phyloP scores from a whole-genome alignment of 139 green algal species.

The Chlorella sorokiniana region DNA sequence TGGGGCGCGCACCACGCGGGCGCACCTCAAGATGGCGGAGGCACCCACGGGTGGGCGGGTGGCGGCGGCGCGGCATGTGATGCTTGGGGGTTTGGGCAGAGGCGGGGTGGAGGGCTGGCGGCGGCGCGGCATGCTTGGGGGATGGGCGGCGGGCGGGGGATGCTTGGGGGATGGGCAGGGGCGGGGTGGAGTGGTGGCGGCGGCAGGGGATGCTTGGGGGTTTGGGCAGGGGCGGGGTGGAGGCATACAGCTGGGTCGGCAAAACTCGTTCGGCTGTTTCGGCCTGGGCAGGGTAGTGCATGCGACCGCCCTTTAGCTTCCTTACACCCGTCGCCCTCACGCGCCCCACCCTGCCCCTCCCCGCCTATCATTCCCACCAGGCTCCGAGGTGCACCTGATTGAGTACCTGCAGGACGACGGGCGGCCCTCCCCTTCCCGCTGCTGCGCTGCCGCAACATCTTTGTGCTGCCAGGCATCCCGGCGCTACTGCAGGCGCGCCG shows the following conservation, averaged over 20 bases:
- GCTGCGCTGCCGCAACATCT: conserved; percentile 78
- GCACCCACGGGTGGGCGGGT: conserved; percentile 41
- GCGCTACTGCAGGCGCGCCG: conserved; percentile 58
- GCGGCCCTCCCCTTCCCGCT: conserved; percentile 73
- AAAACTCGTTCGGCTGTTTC: no score
- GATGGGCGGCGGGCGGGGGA: no score
- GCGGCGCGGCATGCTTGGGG: no score
- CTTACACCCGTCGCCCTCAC: no score
- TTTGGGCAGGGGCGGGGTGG: no score
- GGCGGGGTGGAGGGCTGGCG: no score
- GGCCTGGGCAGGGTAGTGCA: no score
- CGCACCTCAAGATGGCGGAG: conserved; percentile 92
- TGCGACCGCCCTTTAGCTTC: no score
- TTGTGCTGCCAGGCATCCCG: conserved; percentile 83
- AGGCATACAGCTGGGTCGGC: no score
- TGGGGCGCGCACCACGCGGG: conserved; percentile 62
- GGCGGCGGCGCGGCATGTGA: not conserved
- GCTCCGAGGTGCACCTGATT: conserved; percentile 49
- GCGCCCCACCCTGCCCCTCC: not conserved
- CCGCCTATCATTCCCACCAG: not conserved
- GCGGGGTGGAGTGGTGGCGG: no score
- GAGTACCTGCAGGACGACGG: conserved; percentile 49
- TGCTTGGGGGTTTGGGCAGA: not conserved
- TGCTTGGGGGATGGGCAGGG: no score
- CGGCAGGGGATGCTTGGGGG: no score